A percentile compares a stretch with the other conserved stretches of the same genome.
phyloP scores from a whole-genome alignment of 768 basidiomycete species.

The Lentinula detonsa region DNA sequence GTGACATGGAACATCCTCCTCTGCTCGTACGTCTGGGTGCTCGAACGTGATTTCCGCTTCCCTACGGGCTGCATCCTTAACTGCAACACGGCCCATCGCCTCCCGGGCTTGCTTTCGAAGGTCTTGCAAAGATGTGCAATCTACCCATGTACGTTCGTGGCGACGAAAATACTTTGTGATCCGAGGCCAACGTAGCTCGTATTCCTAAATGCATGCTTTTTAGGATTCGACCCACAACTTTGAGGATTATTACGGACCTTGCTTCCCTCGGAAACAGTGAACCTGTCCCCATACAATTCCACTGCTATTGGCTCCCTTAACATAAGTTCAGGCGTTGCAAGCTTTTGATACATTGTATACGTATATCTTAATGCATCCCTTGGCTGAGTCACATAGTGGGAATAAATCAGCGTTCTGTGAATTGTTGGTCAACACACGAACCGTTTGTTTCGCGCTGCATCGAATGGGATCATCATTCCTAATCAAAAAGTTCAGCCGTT shows the following conservation, averaged over 20 bases:
- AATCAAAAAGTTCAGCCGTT: constrained; percentile 66
- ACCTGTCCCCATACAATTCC: constrained; percentile 65
- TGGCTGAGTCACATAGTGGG: constrained; percentile 2
- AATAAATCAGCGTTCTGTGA: background rate
- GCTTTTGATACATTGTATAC: constrained; percentile 40
- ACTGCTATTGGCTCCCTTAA: constrained; percentile 58
- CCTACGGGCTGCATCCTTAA: constrained; percentile 46
- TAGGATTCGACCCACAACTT: background rate
- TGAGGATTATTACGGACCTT: background rate
- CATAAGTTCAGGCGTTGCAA: constrained; percentile 49
- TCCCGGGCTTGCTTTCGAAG: constrained; percentile 51
- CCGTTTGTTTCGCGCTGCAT: constrained; percentile 21
- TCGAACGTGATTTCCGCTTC: constrained; percentile 10
- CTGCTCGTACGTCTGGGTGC: background rate
- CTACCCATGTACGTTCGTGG: constrained; percentile 60
- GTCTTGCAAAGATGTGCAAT: constrained; percentile 41
- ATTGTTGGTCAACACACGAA: background rate
- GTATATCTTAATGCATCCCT: constrained; percentile 42
- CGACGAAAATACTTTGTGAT: constrained; percentile 62
- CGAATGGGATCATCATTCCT: constrained; percentile 34
- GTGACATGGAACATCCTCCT: background rate
- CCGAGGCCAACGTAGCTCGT: constrained; percentile 81
- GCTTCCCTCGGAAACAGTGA: background rate
- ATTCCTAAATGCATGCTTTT: constrained; percentile 42
- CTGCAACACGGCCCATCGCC: constrained; percentile 45